Conservation (phyloP, 441 rosid genomes). For the Theobroma grandiflorum region DNA sequence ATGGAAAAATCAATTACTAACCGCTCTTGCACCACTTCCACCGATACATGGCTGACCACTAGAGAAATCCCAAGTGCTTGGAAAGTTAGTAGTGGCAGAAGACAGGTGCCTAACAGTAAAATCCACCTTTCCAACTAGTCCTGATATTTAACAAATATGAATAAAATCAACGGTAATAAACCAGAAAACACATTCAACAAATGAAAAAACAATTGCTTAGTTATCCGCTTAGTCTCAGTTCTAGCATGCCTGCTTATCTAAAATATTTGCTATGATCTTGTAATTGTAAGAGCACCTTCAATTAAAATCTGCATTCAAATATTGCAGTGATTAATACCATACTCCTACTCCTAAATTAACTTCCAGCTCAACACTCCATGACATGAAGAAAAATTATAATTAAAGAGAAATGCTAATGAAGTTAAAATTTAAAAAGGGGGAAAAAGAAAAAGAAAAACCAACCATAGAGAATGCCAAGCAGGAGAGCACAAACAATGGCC, state of each 20-base stretch:
- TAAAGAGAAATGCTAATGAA: neutral
- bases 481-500: slow-evolving; percentile 82
- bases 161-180: slow-evolving; percentile 22
- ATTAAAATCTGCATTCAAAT: neutral
- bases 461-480: slow-evolving; percentile 97
- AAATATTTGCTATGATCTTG: slow-evolving; percentile 4
- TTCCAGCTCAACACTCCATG: neutral
- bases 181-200: neutral
- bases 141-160: slow-evolving; percentile 47
- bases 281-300: neutral
- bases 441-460: slow-evolving; percentile 30
- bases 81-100: slow-evolving; percentile 76
- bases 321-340: neutral
- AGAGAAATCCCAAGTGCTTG: slow-evolving; percentile 70
- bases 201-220: neutral
- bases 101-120: slow-evolving; percentile 94
- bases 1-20: slow-evolving; percentile 35
- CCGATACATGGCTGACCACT: slow-evolving; percentile 73
- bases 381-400: neutral
- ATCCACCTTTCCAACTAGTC: slow-evolving; percentile 92
- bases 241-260: neutral
- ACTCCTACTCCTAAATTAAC: neutral
- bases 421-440: neutral
- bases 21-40: slow-evolving; percentile 66
- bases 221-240: slow-evolving; percentile 5